phyloP scores from a whole-genome alignment of 306 rosid species.

The Pachyrhizus erosus region DNA sequence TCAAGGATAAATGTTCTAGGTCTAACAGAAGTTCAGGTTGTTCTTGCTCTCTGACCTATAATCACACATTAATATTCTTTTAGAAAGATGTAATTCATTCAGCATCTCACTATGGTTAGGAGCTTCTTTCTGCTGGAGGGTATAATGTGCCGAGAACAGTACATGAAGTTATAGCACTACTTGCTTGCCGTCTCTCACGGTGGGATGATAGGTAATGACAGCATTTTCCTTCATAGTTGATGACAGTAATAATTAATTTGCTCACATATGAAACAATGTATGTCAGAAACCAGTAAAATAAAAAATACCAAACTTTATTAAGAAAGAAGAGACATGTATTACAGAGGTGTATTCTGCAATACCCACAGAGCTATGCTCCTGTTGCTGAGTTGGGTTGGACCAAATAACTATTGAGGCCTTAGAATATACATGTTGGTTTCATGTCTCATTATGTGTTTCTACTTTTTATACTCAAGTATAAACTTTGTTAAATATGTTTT shows the following conservation, averaged over 20 bases:
- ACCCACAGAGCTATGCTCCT: background rate
- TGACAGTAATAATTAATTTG: conserved; percentile 13
- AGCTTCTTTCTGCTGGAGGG: conserved; percentile 84
- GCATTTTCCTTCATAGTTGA: conserved; percentile 18
- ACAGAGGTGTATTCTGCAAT: background rate
- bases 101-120: conserved; percentile 56
- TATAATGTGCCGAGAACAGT: conserved; percentile 82
- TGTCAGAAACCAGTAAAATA: background rate
- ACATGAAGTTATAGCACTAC: conserved; percentile 90
- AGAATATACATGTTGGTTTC: background rate
- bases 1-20: conserved; percentile 77
- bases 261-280: conserved; percentile 6
- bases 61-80: conserved; percentile 31
- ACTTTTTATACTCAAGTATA: background rate
- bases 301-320: background rate
- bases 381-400: background rate
- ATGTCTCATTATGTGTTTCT: conserved; percentile 25
- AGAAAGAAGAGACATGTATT: background rate
- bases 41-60: conserved; percentile 41
- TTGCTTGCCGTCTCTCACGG: conserved; percentile 81
- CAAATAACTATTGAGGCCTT: background rate
- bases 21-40: conserved; percentile 94
- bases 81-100: conserved; percentile 30
- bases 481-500: background rate
- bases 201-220: conserved; percentile 94